phyloP scores from a whole-genome alignment of 2,329 filamentous ascomycete species.

The Colletotrichum sp. region DNA sequence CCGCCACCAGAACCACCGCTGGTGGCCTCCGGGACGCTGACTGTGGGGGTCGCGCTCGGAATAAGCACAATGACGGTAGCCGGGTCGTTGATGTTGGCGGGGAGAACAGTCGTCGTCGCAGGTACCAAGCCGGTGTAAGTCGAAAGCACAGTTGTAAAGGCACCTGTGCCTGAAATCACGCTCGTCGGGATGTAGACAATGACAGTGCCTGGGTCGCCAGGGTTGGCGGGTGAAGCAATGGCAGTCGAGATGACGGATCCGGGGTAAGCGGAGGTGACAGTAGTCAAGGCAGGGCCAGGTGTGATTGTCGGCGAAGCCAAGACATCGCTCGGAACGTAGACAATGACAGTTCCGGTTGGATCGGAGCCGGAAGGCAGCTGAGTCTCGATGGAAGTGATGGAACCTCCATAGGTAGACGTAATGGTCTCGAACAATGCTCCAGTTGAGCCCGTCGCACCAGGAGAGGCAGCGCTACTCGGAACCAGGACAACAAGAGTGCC shows the following conservation, averaged over 20 bases:
- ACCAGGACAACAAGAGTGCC: constrained; percentile 8
- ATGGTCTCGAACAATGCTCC: neutral
- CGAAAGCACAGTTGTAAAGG: neutral
- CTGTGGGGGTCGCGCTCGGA: neutral
- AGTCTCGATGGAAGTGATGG: neutral
- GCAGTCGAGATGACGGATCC: constrained; percentile 1
- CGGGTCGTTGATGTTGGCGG: constrained; percentile 1
- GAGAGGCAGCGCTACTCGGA: neutral
- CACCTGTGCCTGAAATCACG: neutral
- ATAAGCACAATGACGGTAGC: constrained; percentile 6
- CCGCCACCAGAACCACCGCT: neutral
- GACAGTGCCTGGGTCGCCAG: constrained; percentile 9
- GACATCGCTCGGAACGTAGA: constrained; percentile 5
- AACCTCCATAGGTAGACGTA: constrained; percentile 2
- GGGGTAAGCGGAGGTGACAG: neutral
- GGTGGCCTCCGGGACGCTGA: neutral
- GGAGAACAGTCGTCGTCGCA: constrained; percentile 5
- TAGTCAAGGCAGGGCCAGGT: neutral
- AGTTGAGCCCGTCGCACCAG: neutral
- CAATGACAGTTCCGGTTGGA: constrained; percentile 1
- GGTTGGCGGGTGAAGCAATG: constrained; percentile 5
- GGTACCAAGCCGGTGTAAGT: constrained; percentile 5
- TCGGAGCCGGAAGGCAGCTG: neutral
- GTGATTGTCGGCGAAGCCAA: neutral
- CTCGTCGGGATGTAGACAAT: constrained; percentile 3